Evolutionary conservation across 345 rosid species (phyloP), one percentile per base, ranked within the genome.

Genomic region (Aquilaria yunnanensis): DNA sequence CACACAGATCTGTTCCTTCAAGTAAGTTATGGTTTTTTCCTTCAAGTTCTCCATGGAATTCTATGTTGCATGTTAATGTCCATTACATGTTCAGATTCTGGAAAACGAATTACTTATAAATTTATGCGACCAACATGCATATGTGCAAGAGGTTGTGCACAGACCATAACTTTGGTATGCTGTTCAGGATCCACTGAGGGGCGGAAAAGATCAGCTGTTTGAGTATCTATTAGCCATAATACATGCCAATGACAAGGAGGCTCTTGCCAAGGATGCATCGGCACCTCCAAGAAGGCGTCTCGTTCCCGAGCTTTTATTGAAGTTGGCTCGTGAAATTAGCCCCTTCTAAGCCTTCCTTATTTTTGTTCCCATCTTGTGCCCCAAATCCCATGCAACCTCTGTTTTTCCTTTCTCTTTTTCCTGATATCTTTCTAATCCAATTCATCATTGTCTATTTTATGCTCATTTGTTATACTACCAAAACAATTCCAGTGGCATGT

Each of bases 1-100:
- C 99, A 90, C 66, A 94, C 99, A 1, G 99, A 94, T 71, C 73
- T 94, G 66, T 94, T 94, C 73, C 85, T 94, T 67, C 99, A 93
- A 83, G 98, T 87, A 69, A 75, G 75, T 73, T 51, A 47, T 55
- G 12, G 3, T 67, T 46, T 9, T 8, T 47, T 52, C 49, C 50
- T 56, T 32, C 45, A 23, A 0, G 23, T 23, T 23, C 23, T 37
- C 34, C 65, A 16, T 53, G n/a, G 51, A 57, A 6, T 56, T 54
- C 4, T 47, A 54, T 32, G 5, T 5, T 37, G 43, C 43, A 37
- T 4, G 43, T 37, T 37, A 37, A 37, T 37, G 8, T 37, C 43
- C 43, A 9, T 37, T 9, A 37, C 43, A 37, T 9, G 1, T 4
- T 37, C 43, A 37, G 7, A 37, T 37, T 37, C 8, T 37, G 8